phyloP scores from a whole-genome alignment of 495 filamentous ascomycete genomes.

The Neurospora intermedia region DNA sequence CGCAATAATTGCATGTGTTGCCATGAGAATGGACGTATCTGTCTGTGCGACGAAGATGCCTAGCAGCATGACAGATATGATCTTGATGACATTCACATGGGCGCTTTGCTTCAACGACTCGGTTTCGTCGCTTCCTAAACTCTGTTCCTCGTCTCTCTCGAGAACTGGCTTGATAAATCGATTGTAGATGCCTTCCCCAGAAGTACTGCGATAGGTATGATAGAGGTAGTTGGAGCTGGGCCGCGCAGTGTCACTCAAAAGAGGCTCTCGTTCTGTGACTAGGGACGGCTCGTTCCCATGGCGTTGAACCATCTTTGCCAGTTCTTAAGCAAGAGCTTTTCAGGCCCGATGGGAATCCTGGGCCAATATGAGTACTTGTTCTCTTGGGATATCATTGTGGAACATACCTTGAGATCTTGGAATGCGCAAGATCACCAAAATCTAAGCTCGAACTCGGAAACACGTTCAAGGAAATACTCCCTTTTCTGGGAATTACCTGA shows the following conservation, averaged over 20 bases:
- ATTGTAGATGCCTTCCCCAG: neutral
- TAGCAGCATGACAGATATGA: slow-evolving; percentile 27
- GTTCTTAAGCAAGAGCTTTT: neutral
- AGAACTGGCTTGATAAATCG: neutral
- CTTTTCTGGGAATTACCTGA: neutral
- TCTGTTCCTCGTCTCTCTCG: slow-evolving; percentile 10
- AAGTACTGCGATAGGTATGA: neutral
- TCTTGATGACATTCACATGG: slow-evolving; percentile 6
- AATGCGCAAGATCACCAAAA: neutral
- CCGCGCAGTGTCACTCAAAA: neutral
- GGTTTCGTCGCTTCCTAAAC: neutral
- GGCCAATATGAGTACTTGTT: neutral
- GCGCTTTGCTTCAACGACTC: neutral
- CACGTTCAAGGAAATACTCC: neutral
- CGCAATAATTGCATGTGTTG: slow-evolving; percentile 50
- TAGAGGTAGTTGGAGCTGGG: neutral
- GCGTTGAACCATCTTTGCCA: neutral
- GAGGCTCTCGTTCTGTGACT: neutral
- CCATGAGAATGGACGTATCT: slow-evolving; percentile 52
- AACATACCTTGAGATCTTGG: neutral
- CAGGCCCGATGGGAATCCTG: neutral
- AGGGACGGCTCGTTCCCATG: neutral
- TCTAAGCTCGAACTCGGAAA: neutral
- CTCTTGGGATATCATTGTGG: neutral
- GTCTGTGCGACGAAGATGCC: slow-evolving; percentile 56